Evolutionary conservation across 2,329 filamentous ascomycete species (phyloP).

Genomic region (Calonectria crousiana): DNA sequence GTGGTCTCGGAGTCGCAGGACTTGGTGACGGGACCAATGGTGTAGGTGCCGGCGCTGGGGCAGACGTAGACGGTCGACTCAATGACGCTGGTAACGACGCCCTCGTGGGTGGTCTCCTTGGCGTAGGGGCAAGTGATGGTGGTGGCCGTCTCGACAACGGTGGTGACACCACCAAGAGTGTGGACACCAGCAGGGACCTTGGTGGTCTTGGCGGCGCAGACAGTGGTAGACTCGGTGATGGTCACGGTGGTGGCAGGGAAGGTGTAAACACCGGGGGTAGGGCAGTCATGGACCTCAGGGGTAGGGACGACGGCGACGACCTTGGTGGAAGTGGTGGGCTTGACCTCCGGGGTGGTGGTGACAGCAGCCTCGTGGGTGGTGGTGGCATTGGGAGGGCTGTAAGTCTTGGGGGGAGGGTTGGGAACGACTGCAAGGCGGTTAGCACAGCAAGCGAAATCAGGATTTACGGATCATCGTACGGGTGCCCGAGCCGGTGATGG

Average conservation of each 20-base stretch:
- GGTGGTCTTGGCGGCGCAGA: conserved; percentile 73
- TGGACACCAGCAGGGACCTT: conserved; percentile 72
- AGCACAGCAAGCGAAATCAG: conserved; percentile 17
- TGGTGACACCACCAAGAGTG: conserved; percentile 80
- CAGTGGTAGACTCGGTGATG: conserved; percentile 75
- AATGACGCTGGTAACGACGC: conserved; percentile 74
- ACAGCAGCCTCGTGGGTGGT: conserved; percentile 35
- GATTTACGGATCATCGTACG: conserved; percentile 59
- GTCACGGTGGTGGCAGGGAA: conserved; percentile 80
- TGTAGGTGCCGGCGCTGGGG: conserved; percentile 81
- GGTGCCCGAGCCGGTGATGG: conserved; percentile 75
- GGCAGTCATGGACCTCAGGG: conserved; percentile 65
- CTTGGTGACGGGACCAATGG: conserved; percentile 77
- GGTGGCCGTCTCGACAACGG: conserved; percentile 73
- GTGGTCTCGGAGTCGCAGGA: conserved; percentile 65
- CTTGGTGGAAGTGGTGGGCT: conserved; percentile 42
- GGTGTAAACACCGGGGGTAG: conserved; percentile 79
- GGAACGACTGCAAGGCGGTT: conserved; percentile 52
- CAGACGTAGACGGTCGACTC: conserved; percentile 79
- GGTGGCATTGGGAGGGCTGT: conserved; percentile 15
- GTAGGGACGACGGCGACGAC: conserved; percentile 64
- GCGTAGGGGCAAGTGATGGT: conserved; percentile 79
- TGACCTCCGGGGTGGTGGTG: conserved; percentile 37
- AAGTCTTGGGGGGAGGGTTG: conserved; percentile 47
- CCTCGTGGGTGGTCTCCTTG: conserved; percentile 68